phyloP scores from a whole-genome alignment of 768 basidiomycete species.

The Russula ochroleuca region DNA sequence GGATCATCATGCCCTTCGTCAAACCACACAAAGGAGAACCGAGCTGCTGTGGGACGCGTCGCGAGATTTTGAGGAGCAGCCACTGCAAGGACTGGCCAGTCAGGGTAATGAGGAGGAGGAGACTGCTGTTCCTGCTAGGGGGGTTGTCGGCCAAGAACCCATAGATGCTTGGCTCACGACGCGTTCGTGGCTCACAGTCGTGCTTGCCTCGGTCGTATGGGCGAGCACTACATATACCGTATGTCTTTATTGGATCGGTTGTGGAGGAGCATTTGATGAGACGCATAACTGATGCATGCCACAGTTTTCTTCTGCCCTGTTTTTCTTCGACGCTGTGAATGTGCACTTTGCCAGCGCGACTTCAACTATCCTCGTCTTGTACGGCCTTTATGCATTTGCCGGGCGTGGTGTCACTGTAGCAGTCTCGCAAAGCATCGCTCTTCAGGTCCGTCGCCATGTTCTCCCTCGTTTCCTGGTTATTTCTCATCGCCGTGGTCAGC shows the following conservation, averaged over 20 bases:
- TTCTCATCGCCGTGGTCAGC: slow-evolving; percentile 28
- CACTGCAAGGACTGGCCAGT: slow-evolving; percentile 3
- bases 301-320: slow-evolving; percentile 15
- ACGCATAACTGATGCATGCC: no score
- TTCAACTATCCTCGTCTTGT: slow-evolving; percentile 15
- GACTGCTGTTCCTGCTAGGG: not conserved
- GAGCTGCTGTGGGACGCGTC: slow-evolving; percentile 13
- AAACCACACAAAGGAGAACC: not conserved
- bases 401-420: slow-evolving; percentile 28
- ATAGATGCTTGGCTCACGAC: not conserved
- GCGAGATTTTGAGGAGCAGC: slow-evolving; percentile 17
- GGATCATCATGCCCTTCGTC: not conserved
- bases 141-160: not conserved
- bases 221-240: slow-evolving; percentile 17
- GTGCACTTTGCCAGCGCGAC: slow-evolving; percentile 14
- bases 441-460: slow-evolving; percentile 34
- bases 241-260: not conserved
- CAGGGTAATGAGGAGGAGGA: not conserved
- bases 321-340: slow-evolving; percentile 16
- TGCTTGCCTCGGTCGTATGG: slow-evolving; percentile 13
- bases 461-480: not conserved
- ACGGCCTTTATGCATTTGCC: slow-evolving; percentile 20
- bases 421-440: slow-evolving; percentile 34
- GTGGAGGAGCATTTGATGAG: not conserved
- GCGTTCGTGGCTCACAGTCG: slow-evolving; percentile 3